Conservation (phyloP, 23 red algal genomes). For the Gracilaria vermiculophylla region DNA sequence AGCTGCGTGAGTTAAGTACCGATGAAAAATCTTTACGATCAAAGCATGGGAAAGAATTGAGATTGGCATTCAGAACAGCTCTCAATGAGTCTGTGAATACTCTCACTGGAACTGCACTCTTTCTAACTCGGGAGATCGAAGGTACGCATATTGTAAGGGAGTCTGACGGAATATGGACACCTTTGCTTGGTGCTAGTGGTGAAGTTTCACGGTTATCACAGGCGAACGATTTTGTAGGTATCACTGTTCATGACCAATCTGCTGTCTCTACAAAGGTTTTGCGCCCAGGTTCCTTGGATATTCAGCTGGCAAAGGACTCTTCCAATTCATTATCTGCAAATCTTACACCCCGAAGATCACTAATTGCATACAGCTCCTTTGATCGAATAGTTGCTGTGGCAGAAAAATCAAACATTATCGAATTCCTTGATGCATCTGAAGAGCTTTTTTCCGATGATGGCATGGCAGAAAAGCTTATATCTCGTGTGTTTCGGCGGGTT, state of each 20-base stretch:
- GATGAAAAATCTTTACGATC: neutral
- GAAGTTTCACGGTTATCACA: neutral
- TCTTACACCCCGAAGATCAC: neutral
- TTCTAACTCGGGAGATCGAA: neutral
- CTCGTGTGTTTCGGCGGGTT: neutral
- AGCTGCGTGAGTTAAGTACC: neutral
- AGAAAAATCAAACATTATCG: constrained; percentile 28
- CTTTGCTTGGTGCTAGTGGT: neutral
- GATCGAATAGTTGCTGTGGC: constrained; percentile 3
- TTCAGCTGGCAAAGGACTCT: neutral
- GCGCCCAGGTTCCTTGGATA: neutral
- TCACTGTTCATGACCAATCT: neutral
- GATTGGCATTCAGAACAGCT: neutral
- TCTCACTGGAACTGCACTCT: constrained; percentile 6
- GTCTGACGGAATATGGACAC: neutral
- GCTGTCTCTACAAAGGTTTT: neutral
- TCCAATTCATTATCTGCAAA: neutral
- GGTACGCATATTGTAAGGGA: neutral
- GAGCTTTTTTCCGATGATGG: neutral
- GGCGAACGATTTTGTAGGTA: neutral
- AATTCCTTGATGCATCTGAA: constrained; percentile 42
- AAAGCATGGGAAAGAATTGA: neutral
- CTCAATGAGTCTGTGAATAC: neutral
- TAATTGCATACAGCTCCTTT: constrained; percentile 18
- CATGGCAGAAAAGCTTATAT: neutral